These are phyloP conservation scores for Microdochium paspali DNA, from an alignment of 2,329 filamentous ascomycete genomes.

Conservation along the genomic window DNA sequence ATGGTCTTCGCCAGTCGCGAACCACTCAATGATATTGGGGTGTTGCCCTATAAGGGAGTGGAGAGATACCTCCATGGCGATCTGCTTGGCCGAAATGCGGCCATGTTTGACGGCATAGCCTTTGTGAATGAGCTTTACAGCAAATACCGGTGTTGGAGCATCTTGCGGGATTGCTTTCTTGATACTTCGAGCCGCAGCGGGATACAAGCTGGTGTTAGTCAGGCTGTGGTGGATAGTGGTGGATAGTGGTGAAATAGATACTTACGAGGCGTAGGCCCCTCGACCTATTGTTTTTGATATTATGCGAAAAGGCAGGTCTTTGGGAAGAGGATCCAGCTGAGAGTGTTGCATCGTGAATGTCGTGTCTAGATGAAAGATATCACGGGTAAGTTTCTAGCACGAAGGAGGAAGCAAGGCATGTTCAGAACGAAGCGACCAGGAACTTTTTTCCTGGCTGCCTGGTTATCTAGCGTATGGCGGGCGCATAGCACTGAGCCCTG, in stretches of 20 bases:
- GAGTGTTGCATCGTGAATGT: conserved; percentile 55
- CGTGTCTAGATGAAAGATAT: conserved; percentile 1
- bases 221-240: conserved; percentile 4
- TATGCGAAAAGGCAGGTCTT: conserved; percentile 82
- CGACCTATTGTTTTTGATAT: conserved; percentile 94
- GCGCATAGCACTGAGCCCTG: no score
- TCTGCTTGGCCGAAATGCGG: conserved; percentile 78
- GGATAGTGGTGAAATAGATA: conserved; percentile 6
- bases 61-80: conserved; percentile 83
- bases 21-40: conserved; percentile 89
- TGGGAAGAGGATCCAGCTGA: conserved; percentile 79
- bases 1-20: conserved; percentile 74
- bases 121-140: conserved; percentile 98
- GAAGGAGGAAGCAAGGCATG: not conserved
- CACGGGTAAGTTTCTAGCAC: not conserved
- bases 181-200: no score
- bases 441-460: no score
- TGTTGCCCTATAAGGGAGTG: conserved; percentile 85
- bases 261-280: conserved; percentile 93
- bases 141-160: conserved; percentile 67
- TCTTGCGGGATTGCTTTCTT: conserved; percentile 82
- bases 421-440: no score
- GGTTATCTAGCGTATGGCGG: no score
- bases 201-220: no score
- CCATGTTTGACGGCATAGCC: conserved; percentile 85